A percentile compares a stretch with the other conserved stretches of the same genome.
Evolutionary conservation across 208 protist species (phyloP).

Genomic region (Acanthamoeba healyi): DNA sequence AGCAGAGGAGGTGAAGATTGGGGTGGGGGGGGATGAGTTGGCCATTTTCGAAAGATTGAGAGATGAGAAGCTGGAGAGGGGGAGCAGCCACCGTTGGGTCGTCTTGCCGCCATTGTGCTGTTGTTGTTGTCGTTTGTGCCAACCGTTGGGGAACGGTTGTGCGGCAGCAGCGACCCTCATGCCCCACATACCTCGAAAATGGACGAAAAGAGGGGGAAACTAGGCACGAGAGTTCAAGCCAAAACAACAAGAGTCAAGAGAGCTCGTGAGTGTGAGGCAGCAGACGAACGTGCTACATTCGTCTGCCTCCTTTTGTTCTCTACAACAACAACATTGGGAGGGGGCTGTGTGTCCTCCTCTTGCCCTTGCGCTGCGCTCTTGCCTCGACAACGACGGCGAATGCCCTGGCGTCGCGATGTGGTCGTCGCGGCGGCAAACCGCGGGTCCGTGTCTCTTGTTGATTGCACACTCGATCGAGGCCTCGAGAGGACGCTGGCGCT

Average conservation of each 20-base stretch:
- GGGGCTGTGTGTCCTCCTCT: no score
- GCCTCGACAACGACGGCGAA: background rate
- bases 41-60: background rate
- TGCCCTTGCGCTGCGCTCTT: no score
- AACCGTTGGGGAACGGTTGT: no score
- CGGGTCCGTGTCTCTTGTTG: no score
- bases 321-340: no score
- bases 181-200: background rate
- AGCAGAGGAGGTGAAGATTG: background rate
- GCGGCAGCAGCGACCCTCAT: no score
- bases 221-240: background rate
- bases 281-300: background rate
- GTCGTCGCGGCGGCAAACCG: no score
- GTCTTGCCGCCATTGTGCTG: background rate
- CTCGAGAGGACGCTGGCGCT: background rate
- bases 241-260: background rate
- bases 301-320: background rate
- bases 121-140: background rate
- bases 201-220: background rate
- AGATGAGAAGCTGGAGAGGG: background rate
- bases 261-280: no score
- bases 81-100: background rate
- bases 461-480: no score
- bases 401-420: no score
- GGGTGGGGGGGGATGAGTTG: background rate